These are phyloP conservation scores for Tricholoma terreum DNA, from an alignment of 768 basidiomycete genomes.

Conservation along the genomic window DNA sequence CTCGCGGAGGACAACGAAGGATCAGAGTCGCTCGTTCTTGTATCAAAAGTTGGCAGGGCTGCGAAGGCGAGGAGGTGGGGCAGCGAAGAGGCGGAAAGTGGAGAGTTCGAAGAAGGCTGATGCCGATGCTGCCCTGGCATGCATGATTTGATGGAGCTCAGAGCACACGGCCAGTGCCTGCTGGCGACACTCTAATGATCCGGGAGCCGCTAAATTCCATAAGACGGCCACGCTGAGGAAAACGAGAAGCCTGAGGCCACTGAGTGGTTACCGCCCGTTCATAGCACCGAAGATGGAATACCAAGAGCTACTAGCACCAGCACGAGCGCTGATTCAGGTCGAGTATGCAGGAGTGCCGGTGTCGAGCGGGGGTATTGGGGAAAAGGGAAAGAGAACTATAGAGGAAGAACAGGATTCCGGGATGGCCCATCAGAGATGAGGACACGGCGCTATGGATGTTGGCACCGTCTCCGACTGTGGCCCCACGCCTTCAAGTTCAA, in stretches of 20 bases:
- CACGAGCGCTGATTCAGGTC: neutral
- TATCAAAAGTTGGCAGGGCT: neutral
- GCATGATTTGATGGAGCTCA: conserved; percentile 4
- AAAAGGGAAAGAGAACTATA: conserved; percentile 14
- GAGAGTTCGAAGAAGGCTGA: too few species aligned
- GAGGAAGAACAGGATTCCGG: conserved; percentile 2
- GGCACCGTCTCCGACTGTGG: too few species aligned
- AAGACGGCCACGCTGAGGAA: too few species aligned
- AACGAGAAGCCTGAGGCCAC: conserved; percentile 13
- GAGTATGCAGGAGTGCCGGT: neutral
- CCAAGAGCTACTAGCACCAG: neutral
- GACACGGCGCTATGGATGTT: conserved; percentile 8
- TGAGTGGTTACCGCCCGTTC: neutral
- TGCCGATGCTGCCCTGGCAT: conserved; percentile 9
- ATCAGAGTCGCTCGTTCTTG: neutral
- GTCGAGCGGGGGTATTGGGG: neutral
- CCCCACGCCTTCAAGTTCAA: too few species aligned
- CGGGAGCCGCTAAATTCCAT: neutral
- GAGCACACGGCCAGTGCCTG: neutral
- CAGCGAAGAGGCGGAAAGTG: conserved; percentile 25
- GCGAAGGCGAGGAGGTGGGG: conserved; percentile 9
- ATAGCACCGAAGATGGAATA: neutral
- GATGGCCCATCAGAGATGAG: conserved; percentile 6
- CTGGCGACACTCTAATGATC: too few species aligned
- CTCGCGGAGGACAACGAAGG: conserved; percentile 27